A percentile compares a stretch with the other conserved stretches of the same genome.
Evolutionary conservation across 495 filamentous ascomycete genomes (phyloP).

Genomic region (Patellaria atrata): DNA sequence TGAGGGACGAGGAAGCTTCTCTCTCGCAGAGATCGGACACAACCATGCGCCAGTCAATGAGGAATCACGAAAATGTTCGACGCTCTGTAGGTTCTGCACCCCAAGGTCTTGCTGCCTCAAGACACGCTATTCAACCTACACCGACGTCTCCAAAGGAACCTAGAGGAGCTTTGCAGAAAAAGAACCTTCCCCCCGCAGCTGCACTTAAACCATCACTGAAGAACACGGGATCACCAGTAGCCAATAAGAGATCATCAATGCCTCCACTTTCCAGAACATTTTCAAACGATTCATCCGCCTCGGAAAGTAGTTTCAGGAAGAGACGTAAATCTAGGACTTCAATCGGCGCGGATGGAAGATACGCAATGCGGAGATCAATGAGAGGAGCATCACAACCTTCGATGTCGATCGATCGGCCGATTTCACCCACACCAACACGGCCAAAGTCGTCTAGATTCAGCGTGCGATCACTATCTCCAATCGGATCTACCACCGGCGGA

Average conservation of each 20-base stretch:
- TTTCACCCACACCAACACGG: constrained; percentile 20
- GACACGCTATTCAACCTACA: constrained; percentile 12
- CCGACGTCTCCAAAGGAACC: constrained; percentile 9
- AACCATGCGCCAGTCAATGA: constrained; percentile 30
- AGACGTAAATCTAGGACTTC: constrained; percentile 25
- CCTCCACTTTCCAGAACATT: constrained; percentile 21
- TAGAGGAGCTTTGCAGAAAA: constrained; percentile 27
- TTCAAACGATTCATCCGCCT: constrained; percentile 40
- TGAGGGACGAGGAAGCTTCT: constrained; percentile 1
- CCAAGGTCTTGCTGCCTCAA: constrained; percentile 13
- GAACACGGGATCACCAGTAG: constrained; percentile 4
- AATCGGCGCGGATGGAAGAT: constrained; percentile 18
- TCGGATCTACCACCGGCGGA: constrained; percentile 19
- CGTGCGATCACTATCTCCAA: constrained; percentile 31
- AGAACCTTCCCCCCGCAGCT: constrained; percentile 17
- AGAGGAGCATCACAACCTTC: constrained; percentile 25
- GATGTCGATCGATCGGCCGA: constrained; percentile 22
- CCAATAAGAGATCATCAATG: constrained; percentile 10
- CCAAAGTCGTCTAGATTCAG: constrained; percentile 26
- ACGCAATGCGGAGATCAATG: constrained; percentile 43
- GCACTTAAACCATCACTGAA: constrained; percentile 1
- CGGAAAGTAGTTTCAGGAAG: constrained; percentile 44
- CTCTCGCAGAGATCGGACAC: constrained; percentile 4
- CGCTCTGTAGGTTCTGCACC: constrained; percentile 28
- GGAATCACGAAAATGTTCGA: constrained; percentile 26